Evolutionary conservation across 345 rosid genomes (phyloP).

Genomic region (Arabis hirsuta): DNA sequence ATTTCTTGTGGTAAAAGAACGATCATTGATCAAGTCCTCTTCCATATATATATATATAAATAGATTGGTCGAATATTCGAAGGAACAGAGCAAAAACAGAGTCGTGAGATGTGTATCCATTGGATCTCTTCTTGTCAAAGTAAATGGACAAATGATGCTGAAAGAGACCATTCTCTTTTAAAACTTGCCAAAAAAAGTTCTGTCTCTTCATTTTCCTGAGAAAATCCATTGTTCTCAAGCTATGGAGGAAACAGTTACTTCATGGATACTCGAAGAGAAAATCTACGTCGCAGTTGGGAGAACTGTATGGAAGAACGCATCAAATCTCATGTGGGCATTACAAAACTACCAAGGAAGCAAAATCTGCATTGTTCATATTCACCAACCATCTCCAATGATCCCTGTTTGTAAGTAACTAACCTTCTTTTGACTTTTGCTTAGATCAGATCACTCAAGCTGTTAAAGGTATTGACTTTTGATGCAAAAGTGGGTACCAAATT

Average conservation of each 20-base stretch:
- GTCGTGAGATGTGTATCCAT: slow-evolving; percentile 28
- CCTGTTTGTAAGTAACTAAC: slow-evolving; percentile 57
- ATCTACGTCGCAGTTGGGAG: slow-evolving; percentile 69
- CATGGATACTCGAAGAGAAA: slow-evolving; percentile 55
- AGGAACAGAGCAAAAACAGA: slow-evolving; percentile 26
- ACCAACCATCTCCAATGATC: slow-evolving; percentile 64
- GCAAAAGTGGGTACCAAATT: slow-evolving; percentile 72
- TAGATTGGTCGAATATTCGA: slow-evolving; percentile 40
- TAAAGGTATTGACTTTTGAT: slow-evolving; percentile 32
- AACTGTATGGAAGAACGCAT: slow-evolving; percentile 49
- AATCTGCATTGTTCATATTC: slow-evolving; percentile 70
- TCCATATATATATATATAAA: not conserved
- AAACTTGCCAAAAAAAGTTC: not conserved
- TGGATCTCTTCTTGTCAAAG: slow-evolving; percentile 25
- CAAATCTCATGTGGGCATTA: slow-evolving; percentile 61
- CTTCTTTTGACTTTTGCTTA: not conserved
- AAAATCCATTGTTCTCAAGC: not conserved
- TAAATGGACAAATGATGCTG: not conserved
- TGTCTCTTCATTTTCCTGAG: not conserved
- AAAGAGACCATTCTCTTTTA: not conserved
- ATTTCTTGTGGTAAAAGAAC: not conserved
- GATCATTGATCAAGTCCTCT: slow-evolving; percentile 22
- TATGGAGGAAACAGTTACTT: slow-evolving; percentile 43
- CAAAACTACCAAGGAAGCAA: slow-evolving; percentile 61
- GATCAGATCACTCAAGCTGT: slow-evolving; percentile 13